These are phyloP conservation scores for Erigeron philadelphicus DNA, from an alignment of 140 eudicot genomes.

Conservation along the genomic window DNA sequence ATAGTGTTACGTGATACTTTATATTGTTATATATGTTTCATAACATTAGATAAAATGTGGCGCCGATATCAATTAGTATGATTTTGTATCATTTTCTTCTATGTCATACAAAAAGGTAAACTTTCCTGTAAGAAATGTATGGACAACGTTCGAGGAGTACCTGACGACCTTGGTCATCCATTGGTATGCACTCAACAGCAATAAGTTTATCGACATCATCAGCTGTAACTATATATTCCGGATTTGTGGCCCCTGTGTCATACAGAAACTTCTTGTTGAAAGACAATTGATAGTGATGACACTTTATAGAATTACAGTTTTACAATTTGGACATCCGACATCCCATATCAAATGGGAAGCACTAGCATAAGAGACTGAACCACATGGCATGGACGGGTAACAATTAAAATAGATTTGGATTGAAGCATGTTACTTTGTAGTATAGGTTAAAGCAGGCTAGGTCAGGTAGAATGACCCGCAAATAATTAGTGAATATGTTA, in stretches of 20 bases:
- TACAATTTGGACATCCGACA: neutral
- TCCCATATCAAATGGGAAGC: neutral
- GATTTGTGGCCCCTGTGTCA: conserved; percentile 83
- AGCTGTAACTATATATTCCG: conserved; percentile 91
- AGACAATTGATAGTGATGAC: conserved; percentile 5
- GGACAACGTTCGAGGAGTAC: conserved; percentile 33
- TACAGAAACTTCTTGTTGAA: conserved; percentile 13
- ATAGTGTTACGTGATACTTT: neutral
- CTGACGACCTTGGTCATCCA: conserved; percentile 97
- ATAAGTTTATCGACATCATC: conserved; percentile 92
- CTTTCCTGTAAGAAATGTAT: neutral
- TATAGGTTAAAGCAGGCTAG: neutral
- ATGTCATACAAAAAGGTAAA: neutral
- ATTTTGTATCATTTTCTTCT: neutral
- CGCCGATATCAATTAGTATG: neutral
- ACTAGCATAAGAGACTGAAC: neutral
- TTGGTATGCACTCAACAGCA: conserved; percentile 99
- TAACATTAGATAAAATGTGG: neutral
- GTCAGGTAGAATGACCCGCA: neutral
- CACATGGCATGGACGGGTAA: neutral
- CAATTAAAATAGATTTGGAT: neutral
- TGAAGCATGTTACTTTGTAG: neutral
- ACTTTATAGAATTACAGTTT: conserved; percentile 8
- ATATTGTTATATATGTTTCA: neutral
- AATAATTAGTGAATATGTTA: neutral